Percentiles rank a stretch among this genome's conserved stretches.
These are phyloP conservation scores for Lepiota subincarnata DNA, from an alignment of 768 basidiomycete species.

Conservation along the genomic window DNA sequence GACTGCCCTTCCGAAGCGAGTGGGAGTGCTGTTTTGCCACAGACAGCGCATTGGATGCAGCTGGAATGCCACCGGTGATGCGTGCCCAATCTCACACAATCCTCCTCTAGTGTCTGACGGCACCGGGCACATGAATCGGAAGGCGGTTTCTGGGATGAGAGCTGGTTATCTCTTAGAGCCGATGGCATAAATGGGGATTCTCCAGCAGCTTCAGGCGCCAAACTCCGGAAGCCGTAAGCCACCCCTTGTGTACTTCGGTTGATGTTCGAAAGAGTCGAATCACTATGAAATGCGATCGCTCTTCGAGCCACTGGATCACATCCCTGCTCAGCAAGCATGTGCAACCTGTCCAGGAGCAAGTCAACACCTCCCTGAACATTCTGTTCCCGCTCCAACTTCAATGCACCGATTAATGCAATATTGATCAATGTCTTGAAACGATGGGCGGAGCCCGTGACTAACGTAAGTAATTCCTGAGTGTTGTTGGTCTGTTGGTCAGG, in stretches of 20 bases:
- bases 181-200: slow-evolving; percentile 67
- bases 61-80: slow-evolving; percentile 96
- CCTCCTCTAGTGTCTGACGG: slow-evolving; percentile 89
- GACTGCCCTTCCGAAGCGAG: slow-evolving; percentile 53
- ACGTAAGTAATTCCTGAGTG: slow-evolving; percentile 95
- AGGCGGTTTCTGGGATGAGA: slow-evolving; percentile 61
- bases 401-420: slow-evolving; percentile 91
- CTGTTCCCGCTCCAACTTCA: slow-evolving; percentile 93
- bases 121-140: slow-evolving; percentile 92
- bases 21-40: slow-evolving; percentile 72
- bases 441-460: slow-evolving; percentile 97
- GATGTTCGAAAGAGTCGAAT: slow-evolving; percentile 46
- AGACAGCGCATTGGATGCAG: slow-evolving; percentile 79
- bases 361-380: slow-evolving; percentile 78
- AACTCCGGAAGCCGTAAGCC: slow-evolving; percentile 88
- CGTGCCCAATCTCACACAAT: slow-evolving; percentile 90
- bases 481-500: slow-evolving; percentile 88
- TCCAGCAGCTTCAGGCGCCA: slow-evolving; percentile 88
- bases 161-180: slow-evolving; percentile 33
- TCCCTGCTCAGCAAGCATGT: slow-evolving; percentile 82
- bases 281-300: slow-evolving; percentile 70
- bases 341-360: slow-evolving; percentile 88
- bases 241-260: slow-evolving; percentile 83
- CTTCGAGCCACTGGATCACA: slow-evolving; percentile 75
- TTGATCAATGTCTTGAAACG: slow-evolving; percentile 99